A percentile compares a stretch with the other conserved stretches of the same genome.
Conservation (phyloP, 176 grass and related monocot species). For the Oryza meridionalis region DNA sequence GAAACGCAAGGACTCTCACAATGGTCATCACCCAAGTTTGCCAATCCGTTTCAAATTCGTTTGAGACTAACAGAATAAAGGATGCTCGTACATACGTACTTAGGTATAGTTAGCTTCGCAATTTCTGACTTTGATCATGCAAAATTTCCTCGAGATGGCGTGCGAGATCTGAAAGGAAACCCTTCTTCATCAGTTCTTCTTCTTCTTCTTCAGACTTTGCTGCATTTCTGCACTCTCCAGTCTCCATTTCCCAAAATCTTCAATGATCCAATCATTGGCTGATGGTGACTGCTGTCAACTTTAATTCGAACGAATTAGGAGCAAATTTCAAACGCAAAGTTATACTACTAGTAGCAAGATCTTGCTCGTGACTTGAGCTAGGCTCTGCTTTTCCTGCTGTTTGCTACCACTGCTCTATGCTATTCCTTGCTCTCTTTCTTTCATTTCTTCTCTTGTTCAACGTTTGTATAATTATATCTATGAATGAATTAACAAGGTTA, state of each 20-base stretch:
- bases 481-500: neutral
- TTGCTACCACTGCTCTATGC: neutral
- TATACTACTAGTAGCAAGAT: neutral
- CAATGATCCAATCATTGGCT: constrained; percentile 2
- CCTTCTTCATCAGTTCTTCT: neutral
- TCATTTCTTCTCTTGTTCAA: neutral
- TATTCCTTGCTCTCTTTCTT: neutral
- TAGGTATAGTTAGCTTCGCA: neutral
- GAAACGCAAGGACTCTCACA: neutral
- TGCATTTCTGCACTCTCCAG: neutral
- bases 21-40: neutral
- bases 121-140: neutral
- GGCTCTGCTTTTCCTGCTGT: constrained; percentile 7
- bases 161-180: neutral
- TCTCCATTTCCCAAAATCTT: neutral
- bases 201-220: neutral
- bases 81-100: neutral
- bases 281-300: neutral
- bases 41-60: neutral
- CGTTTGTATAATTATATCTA: neutral
- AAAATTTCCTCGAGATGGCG: neutral
- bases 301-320: neutral
- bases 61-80: neutral
- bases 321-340: neutral
- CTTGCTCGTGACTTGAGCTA: neutral